These are phyloP conservation scores for Solanum chacoense DNA, from an alignment of 305 asterid genomes.

Conservation along the genomic window DNA sequence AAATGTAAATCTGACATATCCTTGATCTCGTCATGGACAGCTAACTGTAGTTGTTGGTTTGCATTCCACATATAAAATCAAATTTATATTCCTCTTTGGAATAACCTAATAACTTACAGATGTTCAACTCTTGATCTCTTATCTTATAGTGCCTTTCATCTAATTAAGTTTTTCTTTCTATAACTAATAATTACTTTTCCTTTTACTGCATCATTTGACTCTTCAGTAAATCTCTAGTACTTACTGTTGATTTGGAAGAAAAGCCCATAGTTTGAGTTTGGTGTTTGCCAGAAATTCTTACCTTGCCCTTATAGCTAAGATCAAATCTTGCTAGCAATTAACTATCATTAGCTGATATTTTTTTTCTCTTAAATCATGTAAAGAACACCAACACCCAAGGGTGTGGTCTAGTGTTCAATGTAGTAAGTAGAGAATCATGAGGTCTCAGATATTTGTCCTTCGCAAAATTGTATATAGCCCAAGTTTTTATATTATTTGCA, in stretches of 20 bases:
- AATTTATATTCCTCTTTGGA: background rate
- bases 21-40: background rate
- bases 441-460: background rate
- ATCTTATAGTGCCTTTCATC: background rate
- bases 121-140: background rate
- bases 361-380: background rate
- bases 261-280: background rate
- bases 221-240: background rate
- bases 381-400: background rate
- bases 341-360: background rate
- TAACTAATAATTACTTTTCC: background rate
- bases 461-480: background rate
- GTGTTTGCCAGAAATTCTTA: background rate
- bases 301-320: background rate
- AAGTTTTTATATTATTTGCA: background rate
- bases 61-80: background rate
- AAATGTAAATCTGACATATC: background rate
- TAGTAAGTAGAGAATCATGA: background rate
- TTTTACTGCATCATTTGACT: background rate
- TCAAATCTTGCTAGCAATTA: background rate
- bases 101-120: background rate
- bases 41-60: background rate
- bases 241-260: background rate
- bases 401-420: background rate
- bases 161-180: background rate